Base-by-base conservation (phyloP, 441 rosid species). In the Bruguiera hainesii region DNA sequence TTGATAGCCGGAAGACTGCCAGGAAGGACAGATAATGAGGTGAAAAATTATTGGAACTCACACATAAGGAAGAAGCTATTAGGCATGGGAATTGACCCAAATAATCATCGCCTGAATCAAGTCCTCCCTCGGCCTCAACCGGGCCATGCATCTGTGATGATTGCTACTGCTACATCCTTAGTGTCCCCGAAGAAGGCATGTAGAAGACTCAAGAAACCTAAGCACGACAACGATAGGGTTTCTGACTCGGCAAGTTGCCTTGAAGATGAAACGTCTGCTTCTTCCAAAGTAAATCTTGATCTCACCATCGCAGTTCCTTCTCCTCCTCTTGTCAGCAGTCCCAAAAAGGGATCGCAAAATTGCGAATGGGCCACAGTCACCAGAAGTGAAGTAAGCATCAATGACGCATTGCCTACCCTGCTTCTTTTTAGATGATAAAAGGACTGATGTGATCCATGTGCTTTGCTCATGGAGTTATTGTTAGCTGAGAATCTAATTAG, bases 31-130 rank as follows among this genome's bases (percentile, higher is more conserved):
- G 85, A 81, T 60, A 79, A 81, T 61, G 85, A 81, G 60, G 82
- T 81, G 68, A 81, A 81, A 72, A 81, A 81, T 28, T 72, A 81
- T n/a, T 81, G 85, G 85, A 81, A 81, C 39, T 71, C 85, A 18
- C 85, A 79, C 48, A 18, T 81, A 5, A 70, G 71, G 61, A 79
- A 63, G 61, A 81, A 74, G 67, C 79, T 81, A 1, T 48, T 74
- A 21, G 64, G 56, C 30, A 76, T 72, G 74, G 82, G 85, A 15
- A 79, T 81, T 15, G 82, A 81, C 53, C 85, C 85, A 8, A 76
- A 66, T 25, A 81, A 81, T 63, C 82, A 79, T 58, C 68, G 66
- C 11, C 29, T 78, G 19, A 69, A 73, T n/a, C 82, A 77, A 61
- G 62, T 65, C 52, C 79, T 66, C 35, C 65, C 69, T 18, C 71